phyloP scores from a whole-genome alignment of 2,329 filamentous ascomycete genomes.

The Alternaria consortialis region DNA sequence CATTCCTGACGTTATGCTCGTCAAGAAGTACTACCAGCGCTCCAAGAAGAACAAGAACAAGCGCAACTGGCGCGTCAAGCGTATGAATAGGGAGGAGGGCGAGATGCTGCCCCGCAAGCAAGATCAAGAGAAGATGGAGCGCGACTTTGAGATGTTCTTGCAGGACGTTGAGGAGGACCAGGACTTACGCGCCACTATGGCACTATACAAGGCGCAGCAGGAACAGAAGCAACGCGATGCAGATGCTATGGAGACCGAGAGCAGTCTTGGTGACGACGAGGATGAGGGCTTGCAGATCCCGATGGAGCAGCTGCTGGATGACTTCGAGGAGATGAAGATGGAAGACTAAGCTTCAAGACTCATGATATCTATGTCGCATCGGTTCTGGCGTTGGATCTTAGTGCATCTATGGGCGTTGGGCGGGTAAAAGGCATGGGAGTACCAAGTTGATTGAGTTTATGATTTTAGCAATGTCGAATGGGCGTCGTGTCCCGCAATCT shows the following conservation, averaged over 20 bases:
- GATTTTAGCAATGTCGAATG: neutral
- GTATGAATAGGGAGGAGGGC: slow-evolving; percentile 88
- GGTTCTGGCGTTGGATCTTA: slow-evolving; percentile 9
- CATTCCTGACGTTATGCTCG: slow-evolving; percentile 90
- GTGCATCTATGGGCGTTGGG: slow-evolving; percentile 18
- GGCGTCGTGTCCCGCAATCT: neutral
- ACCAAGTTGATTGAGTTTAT: neutral
- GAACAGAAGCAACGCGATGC: slow-evolving; percentile 64
- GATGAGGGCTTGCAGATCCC: slow-evolving; percentile 65
- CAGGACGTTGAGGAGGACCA: slow-evolving; percentile 95
- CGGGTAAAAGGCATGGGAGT: slow-evolving; percentile 2
- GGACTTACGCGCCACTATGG: slow-evolving; percentile 83
- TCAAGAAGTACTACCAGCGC: slow-evolving; percentile 95
- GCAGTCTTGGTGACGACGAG: slow-evolving; percentile 60
- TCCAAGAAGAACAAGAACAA: slow-evolving; percentile 76
- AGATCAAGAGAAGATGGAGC: slow-evolving; percentile 86
- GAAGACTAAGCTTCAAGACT: slow-evolving; percentile 53
- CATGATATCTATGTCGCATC: neutral
- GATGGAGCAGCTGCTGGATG: slow-evolving; percentile 76
- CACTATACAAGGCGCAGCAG: slow-evolving; percentile 78
- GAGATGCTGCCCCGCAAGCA: slow-evolving; percentile 86
- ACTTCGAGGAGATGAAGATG: slow-evolving; percentile 89
- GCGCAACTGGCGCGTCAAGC: slow-evolving; percentile 88
- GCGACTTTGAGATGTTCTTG: slow-evolving; percentile 97
- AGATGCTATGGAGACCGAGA: slow-evolving; percentile 73